Conservation (phyloP, 257 asterid genomes). For the Solanum arcanum region DNA sequence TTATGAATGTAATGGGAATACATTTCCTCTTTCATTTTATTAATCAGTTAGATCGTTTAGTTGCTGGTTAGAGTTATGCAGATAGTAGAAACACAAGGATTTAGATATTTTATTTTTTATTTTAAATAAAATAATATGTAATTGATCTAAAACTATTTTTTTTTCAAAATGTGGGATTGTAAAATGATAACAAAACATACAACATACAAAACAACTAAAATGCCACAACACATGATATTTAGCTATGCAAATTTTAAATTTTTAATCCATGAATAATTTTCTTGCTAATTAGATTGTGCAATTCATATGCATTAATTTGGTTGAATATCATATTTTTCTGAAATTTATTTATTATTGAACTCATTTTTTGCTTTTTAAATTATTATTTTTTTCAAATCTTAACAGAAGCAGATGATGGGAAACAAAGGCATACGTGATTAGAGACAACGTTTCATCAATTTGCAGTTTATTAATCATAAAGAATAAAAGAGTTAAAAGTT, state of each 20-base stretch:
- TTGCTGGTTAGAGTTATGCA: not conserved
- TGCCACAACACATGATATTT: not conserved
- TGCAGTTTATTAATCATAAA: not conserved
- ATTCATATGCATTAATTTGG: not conserved
- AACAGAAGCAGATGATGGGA: not conserved
- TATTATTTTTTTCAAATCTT: not conserved
- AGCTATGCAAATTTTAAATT: not conserved
- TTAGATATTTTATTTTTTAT: fast-evolving
- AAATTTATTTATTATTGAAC: not conserved
- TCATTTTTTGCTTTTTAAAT: not conserved
- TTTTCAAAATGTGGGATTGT: not conserved
- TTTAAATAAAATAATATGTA: not conserved
- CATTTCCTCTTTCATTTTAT: not conserved
- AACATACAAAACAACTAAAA: not conserved
- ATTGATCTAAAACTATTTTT: not conserved
- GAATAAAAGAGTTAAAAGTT: not conserved
- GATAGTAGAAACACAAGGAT: not conserved
- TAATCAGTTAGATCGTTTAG: not conserved
- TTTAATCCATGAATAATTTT: not conserved
- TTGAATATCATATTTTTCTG: not conserved
- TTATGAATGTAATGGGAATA: not conserved
- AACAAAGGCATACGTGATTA: not conserved
- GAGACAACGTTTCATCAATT: not conserved
- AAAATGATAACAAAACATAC: not conserved
- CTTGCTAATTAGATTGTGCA: not conserved